Conservation (phyloP, 306 rosid species). For the Mimosa pudica region DNA sequence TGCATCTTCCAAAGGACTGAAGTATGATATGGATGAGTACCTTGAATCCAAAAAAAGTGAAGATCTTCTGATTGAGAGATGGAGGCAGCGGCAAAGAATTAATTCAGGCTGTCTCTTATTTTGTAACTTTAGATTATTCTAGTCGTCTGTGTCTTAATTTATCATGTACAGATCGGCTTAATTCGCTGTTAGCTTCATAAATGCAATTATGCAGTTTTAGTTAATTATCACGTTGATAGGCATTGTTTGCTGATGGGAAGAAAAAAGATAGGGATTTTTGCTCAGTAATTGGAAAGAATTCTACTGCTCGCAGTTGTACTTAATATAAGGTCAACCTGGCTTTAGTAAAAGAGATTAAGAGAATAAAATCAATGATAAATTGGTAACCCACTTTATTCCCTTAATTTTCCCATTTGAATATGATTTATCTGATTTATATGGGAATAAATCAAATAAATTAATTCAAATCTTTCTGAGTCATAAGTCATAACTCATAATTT, state of each 20-base stretch:
- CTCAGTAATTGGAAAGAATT: too few species aligned
- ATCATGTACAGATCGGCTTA: slow-evolving; percentile 40
- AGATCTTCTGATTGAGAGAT: slow-evolving; percentile 64
- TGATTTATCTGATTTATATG: too few species aligned
- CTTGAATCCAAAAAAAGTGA: slow-evolving; percentile 60
- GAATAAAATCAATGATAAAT: too few species aligned
- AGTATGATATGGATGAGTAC: slow-evolving; percentile 70
- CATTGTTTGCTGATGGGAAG: not conserved
- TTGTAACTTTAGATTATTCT: slow-evolving; percentile 58
- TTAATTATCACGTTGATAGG: slow-evolving; percentile 1
- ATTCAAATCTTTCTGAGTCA: too few species aligned
- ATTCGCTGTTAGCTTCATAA: not conserved
- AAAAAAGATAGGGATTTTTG: too few species aligned
- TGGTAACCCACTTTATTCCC: too few species aligned
- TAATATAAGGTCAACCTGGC: too few species aligned
- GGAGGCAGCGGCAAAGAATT: slow-evolving; percentile 66
- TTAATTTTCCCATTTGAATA: too few species aligned
- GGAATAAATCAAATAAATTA: too few species aligned
- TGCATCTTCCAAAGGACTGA: slow-evolving; percentile 46
- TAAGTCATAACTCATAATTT: too few species aligned
- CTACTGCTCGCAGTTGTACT: too few species aligned
- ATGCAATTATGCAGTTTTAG: not conserved
- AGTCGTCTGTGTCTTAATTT: slow-evolving; percentile 33
- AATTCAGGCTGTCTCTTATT: slow-evolving; percentile 66
- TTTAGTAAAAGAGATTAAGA: too few species aligned